A percentile compares a stretch with the other conserved stretches of the same genome.
Evolutionary conservation across 441 rosid species (phyloP).

Genomic region (Populus trichocarpa): DNA sequence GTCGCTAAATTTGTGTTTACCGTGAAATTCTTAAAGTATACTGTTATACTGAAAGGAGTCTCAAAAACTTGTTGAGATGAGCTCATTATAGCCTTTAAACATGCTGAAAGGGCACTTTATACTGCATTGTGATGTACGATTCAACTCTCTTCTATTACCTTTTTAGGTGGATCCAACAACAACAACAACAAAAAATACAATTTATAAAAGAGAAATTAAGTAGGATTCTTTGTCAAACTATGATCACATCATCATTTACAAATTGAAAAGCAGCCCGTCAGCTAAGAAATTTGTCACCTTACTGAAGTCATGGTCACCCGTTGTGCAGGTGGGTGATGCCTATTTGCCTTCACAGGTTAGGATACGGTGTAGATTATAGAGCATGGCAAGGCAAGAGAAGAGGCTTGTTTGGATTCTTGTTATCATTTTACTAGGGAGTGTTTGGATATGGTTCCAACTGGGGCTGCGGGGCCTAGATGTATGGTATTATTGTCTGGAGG

Average conservation of each 20-base stretch:
- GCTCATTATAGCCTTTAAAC: not conserved
- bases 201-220: not conserved
- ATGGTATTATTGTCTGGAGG: constrained; percentile 41
- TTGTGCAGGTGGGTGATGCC: constrained; percentile 39
- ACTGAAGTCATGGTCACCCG: constrained; percentile 40
- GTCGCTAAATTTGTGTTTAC: too few species aligned
- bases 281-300: constrained; percentile 16
- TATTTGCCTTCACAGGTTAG: constrained; percentile 3
- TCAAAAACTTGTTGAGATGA: not conserved
- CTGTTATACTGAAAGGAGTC: not conserved
- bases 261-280: constrained; percentile 21
- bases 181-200: not conserved
- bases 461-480: constrained; percentile 34
- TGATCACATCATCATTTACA: constrained; percentile 11
- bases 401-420: constrained; percentile 8
- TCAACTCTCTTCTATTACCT: constrained; percentile 19
- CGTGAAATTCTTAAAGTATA: too few species aligned
- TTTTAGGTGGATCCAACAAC: constrained; percentile 24
- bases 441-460: constrained; percentile 35
- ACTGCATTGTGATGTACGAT: constrained; percentile 34
- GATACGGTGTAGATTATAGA: constrained; percentile 2
- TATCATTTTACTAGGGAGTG: not conserved
- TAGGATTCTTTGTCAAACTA: not conserved
- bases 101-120: not conserved
- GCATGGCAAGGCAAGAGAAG: constrained; percentile 22